These are phyloP conservation scores for Globisporangium sylvaticum DNA, from an alignment of 352 stramenopile species.

Conservation along the genomic window DNA sequence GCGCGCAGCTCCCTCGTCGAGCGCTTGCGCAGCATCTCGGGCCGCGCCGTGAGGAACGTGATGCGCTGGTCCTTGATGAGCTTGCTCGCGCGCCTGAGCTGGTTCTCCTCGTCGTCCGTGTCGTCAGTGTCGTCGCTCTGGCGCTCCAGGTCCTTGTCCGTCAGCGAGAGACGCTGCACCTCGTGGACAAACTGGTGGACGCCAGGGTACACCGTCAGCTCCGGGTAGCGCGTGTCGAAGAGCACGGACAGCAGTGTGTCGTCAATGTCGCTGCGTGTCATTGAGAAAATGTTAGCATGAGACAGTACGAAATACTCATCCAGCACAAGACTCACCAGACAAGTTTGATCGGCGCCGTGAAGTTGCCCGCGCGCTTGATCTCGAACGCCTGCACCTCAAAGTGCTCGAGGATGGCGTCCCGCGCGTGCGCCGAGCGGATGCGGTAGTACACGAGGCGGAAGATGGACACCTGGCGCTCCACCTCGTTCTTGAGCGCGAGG, in stretches of 20 bases:
- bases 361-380: conserved; percentile 26
- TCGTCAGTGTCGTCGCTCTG: conserved; percentile 12
- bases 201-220: conserved; percentile 78
- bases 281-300: not conserved
- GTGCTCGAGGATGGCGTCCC: conserved; percentile 55
- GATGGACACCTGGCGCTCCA: conserved; percentile 62
- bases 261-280: conserved; percentile 60
- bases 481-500: conserved; percentile 59
- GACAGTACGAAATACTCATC: not conserved
- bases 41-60: conserved; percentile 71
- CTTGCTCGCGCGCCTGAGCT: not conserved
- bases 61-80: conserved; percentile 36
- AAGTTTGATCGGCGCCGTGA: conserved; percentile 55
- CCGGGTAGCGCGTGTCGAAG: conserved; percentile 77
- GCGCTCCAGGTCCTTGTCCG: conserved; percentile 19
- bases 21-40: conserved; percentile 61
- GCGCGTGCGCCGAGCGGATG: conserved; percentile 37
- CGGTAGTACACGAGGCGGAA: conserved; percentile 70
- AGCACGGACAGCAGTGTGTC: conserved; percentile 75
- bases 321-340: conserved; percentile 42
- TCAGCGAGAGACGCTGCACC: conserved; percentile 39
- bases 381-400: conserved; percentile 49
- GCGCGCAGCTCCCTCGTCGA: conserved; percentile 58
- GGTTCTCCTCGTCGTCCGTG: conserved; percentile 17
- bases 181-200: conserved; percentile 83